phyloP scores from a whole-genome alignment of 129 eudicot genomes.

The Artemisia argyi region DNA sequence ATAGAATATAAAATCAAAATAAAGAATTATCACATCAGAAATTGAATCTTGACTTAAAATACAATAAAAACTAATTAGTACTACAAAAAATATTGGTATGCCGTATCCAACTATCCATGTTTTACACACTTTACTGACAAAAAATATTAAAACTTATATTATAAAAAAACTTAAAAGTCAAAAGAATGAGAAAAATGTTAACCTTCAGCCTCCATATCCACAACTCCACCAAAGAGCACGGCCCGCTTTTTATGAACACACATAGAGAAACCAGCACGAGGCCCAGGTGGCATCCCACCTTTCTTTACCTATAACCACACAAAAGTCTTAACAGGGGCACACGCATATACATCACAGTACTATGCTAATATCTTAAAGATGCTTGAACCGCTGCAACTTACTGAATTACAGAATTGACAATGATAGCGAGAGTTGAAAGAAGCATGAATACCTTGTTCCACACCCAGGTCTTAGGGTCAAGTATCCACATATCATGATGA shows the following conservation, averaged over 20 bases:
- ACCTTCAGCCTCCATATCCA: slow-evolving; percentile 98
- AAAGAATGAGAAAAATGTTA: slow-evolving; percentile 8
- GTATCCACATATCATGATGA: slow-evolving; percentile 96
- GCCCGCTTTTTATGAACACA: slow-evolving; percentile 94
- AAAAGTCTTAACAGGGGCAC: neutral
- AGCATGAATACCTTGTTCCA: slow-evolving; percentile 83
- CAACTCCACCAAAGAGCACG: slow-evolving; percentile 94
- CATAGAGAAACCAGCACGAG: slow-evolving; percentile 98
- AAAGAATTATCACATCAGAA: too few species aligned
- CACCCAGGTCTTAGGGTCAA: slow-evolving; percentile 97
- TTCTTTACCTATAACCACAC: slow-evolving; percentile 66
- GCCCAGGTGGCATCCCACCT: slow-evolving; percentile 99
- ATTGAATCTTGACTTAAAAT: too few species aligned
- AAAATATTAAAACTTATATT: too few species aligned
- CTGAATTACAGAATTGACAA: neutral
- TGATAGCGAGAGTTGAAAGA: neutral
- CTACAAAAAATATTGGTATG: too few species aligned
- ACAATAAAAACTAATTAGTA: too few species aligned
- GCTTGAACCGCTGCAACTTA: neutral
- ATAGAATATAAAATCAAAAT: too few species aligned
- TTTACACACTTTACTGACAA: too few species aligned
- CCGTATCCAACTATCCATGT: too few species aligned
- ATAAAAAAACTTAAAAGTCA: too few species aligned
- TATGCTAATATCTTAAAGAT: neutral
- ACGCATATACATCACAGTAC: neutral